Evolutionary conservation across 192 early-diverging fungal species (phyloP).

Genomic region (Linnemannia exigua): DNA sequence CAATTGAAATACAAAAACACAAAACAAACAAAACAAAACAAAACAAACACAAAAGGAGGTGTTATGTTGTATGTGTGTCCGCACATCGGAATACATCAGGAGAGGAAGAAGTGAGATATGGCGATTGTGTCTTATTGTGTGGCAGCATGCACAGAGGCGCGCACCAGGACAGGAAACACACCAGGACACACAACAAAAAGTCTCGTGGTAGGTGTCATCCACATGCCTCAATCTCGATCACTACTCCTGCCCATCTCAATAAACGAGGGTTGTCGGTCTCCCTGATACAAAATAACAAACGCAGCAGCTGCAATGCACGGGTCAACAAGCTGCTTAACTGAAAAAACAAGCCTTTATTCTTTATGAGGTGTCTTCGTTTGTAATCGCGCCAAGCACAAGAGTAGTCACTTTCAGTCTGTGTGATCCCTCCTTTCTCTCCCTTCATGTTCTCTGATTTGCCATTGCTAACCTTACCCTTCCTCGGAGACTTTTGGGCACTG

Average conservation of each 20-base stretch:
- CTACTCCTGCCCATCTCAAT: too few relatives aligned
- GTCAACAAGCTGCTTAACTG: neutral
- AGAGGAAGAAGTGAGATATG: neutral
- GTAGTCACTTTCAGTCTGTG: neutral
- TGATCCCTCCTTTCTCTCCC: neutral
- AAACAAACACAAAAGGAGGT: neutral
- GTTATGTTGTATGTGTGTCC: neutral
- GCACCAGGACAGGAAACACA: too few relatives aligned
- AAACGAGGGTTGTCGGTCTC: too few relatives aligned
- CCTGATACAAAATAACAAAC: too few relatives aligned
- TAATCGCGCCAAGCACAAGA: neutral
- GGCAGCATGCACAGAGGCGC: neutral
- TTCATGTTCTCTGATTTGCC: neutral
- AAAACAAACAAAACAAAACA: too few relatives aligned
- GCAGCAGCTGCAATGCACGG: neutral
- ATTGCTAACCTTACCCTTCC: neutral
- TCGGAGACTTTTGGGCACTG: neutral
- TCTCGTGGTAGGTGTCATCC: too few relatives aligned
- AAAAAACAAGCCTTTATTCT: neutral
- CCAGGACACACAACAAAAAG: too few relatives aligned
- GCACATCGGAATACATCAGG: neutral
- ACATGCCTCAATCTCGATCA: too few relatives aligned
- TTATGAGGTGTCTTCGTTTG: too few relatives aligned
- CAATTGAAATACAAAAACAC: too few relatives aligned
- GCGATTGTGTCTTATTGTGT: neutral